Evolutionary conservation across 75 land plant genomes (phyloP).

Genomic region (Sequoiadendron giganteum): DNA sequence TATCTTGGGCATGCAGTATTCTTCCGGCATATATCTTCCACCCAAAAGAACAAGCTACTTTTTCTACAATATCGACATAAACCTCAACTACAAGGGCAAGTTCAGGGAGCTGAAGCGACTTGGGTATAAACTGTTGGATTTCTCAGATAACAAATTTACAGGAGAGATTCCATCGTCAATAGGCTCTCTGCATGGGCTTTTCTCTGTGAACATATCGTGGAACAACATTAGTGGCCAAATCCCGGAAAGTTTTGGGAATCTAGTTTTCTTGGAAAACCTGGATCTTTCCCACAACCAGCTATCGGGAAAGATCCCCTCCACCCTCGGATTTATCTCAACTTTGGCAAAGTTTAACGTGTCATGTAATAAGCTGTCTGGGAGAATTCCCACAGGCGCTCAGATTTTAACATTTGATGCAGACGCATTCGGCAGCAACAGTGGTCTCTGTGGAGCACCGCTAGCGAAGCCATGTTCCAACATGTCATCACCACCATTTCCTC

Average conservation of each 20-base stretch:
- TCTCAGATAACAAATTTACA: slow-evolving; percentile 5
- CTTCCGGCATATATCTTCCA: neutral
- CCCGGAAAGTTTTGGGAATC: slow-evolving; percentile 10
- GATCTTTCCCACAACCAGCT: slow-evolving; percentile 47
- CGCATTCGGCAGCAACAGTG: neutral
- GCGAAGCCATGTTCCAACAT: neutral
- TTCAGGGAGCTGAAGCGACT: neutral
- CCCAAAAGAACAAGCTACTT: neutral
- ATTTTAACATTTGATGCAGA: neutral
- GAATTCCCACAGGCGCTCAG: neutral
- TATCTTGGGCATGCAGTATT: neutral
- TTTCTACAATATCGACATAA: no score
- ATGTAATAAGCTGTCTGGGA: neutral
- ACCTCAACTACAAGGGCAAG: neutral
- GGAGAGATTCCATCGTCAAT: slow-evolving; percentile 9
- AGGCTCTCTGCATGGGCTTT: neutral
- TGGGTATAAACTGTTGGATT: neutral
- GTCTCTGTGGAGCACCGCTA: neutral
- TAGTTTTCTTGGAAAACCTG: slow-evolving; percentile 10
- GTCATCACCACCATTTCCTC: neutral
- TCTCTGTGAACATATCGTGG: slow-evolving; percentile 14
- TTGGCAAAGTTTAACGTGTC: neutral
- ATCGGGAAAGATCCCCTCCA: slow-evolving; percentile 30
- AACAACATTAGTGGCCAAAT: slow-evolving; percentile 8
- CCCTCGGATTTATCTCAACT: neutral